phyloP scores from a whole-genome alignment of 257 asterid species.

The Solanum pennellii region DNA sequence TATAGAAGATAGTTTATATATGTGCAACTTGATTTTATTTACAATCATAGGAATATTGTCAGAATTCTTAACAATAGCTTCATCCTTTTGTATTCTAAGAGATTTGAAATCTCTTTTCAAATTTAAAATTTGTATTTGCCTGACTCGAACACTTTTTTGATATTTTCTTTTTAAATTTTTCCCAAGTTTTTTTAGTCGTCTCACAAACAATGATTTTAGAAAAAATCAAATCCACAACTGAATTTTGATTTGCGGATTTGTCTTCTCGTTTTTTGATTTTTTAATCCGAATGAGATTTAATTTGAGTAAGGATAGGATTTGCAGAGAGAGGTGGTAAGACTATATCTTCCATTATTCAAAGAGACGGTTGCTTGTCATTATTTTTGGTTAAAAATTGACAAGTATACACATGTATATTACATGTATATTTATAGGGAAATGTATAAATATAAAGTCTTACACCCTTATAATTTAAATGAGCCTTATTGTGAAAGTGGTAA shows the following conservation, averaged over 20 bases:
- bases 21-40: not conserved
- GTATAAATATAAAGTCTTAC: not conserved
- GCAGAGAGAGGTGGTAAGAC: not conserved
- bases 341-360: not conserved
- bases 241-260: too few relatives aligned
- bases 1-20: not conserved
- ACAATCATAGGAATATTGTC: not conserved
- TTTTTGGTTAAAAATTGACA: too few relatives aligned
- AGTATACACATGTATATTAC: not conserved
- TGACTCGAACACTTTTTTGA: not conserved
- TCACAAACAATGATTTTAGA: not conserved
- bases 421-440: not conserved
- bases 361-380: not conserved
- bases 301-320: not conserved
- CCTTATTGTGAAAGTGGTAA: not conserved
- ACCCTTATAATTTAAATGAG: not conserved
- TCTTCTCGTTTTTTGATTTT: too few relatives aligned
- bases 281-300: not conserved
- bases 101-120: not conserved
- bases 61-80: not conserved
- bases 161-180: too few relatives aligned
- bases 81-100: not conserved
- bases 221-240: not conserved
- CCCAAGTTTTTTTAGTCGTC: not conserved
- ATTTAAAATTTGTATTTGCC: too few relatives aligned